Base-by-base conservation (phyloP, 805 yeast genomes). In the Candida michaelii region DNA sequence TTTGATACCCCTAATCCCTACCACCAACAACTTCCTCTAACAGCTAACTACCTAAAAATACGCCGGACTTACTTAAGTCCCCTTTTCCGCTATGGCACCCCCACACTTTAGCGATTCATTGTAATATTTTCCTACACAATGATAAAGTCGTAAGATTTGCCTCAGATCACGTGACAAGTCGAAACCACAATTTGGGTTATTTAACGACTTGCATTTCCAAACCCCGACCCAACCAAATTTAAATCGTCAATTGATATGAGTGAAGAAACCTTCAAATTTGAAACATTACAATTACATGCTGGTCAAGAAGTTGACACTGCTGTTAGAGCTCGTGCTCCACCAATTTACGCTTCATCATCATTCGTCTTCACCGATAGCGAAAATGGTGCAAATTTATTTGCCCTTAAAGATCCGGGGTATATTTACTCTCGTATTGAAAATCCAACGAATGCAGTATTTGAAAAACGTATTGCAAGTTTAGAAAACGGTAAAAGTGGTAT, bases 401-500 rank as follows among this genome's bases (percentile, higher is more conserved):
- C 90, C 30, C 74, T 91, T 45, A 82, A 86, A 62, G 85, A 80
- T 38, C 83, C 85, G 13, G 97, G 97, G 38, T 85, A 73, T 71
- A 85, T 90, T 54, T 93, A 91, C 73, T 83, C 95, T 10, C 80
- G 99, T 63, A 74, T 91, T 53, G 83, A 80, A 79, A 91, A 91
- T 71, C 99, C 99, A 49, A 91, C 99, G 46, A 83, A 77, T 45
- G 95, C 85, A 55, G 91, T 86, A 18, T 85, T 91, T 49, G 99
- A 91, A 69, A 80, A 86, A 62, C 79, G 99, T 69, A 76, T 91
- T 46, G 95, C 97, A 42, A 95, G 95, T 39, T 77, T 91, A 47
- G 99, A 91, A 69, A 84, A 85, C 44, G 99, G 98, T 59, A 83
- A 82, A 39, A 95, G 85, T 46, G 98, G 96, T 3, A 68, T 91